phyloP scores from a whole-genome alignment of 208 protist genomes.

The Acanthamoeba lenticulata region DNA sequence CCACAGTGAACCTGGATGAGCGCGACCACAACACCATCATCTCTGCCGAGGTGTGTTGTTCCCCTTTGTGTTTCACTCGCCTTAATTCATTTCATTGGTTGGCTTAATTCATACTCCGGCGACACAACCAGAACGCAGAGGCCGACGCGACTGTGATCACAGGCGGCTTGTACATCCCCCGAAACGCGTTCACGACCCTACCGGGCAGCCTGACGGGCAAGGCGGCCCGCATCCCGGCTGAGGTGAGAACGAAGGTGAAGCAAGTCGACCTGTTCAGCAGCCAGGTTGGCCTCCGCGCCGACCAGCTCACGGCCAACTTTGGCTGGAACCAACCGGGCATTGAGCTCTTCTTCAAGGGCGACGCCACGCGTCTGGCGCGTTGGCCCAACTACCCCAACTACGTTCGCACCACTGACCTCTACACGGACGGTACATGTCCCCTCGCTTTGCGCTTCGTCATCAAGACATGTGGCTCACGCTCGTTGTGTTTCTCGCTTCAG shows the following conservation, averaged over 20 bases:
- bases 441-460: too few species aligned
- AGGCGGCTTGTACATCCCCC: background rate
- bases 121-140: background rate
- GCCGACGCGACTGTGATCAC: background rate
- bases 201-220: background rate
- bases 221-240: background rate
- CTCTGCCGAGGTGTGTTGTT: too few species aligned
- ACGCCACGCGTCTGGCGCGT: background rate
- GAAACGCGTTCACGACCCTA: background rate
- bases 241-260: background rate
- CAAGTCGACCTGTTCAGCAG: background rate
- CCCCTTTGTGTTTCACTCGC: too few species aligned
- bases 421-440: too few species aligned
- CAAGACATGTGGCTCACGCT: too few species aligned
- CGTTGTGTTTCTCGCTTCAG: too few species aligned
- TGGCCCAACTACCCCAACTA: slow-evolving; percentile 38
- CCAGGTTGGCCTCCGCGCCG: background rate
- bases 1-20: too few species aligned
- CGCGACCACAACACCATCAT: too few species aligned
- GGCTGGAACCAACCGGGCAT: background rate
- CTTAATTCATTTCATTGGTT: too few species aligned
- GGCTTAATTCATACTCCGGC: too few species aligned
- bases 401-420: background rate
- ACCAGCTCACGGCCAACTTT: background rate
- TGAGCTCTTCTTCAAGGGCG: slow-evolving; percentile 55